Percentiles rank a stretch among this genome's conserved stretches.
phyloP scores from a whole-genome alignment of 208 protist species.

The Crithidia bombi region DNA sequence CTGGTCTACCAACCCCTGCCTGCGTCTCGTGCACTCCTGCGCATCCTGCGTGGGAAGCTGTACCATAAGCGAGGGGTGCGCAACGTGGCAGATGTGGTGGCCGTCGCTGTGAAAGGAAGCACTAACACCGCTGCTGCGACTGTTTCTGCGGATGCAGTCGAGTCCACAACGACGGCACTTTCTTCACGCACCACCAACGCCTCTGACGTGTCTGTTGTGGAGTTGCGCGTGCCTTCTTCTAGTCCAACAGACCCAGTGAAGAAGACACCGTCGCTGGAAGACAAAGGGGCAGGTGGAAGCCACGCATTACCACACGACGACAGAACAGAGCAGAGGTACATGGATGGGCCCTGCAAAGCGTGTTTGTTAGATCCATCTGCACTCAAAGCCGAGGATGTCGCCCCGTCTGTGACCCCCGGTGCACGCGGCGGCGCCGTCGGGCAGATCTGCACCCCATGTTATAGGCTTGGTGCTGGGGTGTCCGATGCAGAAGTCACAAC shows the following conservation, averaged over 20 bases:
- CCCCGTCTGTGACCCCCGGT: background rate
- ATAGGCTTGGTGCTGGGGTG: conserved; percentile 10
- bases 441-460: conserved; percentile 4
- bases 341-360: conserved; percentile 25
- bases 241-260: too few relatives aligned
- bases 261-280: background rate
- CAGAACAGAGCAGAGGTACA: background rate
- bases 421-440: background rate
- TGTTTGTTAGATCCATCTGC: conserved; percentile 29
- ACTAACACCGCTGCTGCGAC: too few relatives aligned
- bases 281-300: background rate
- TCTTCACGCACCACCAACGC: background rate
- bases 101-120: background rate
- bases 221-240: conserved; percentile 1
- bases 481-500: background rate
- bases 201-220: background rate
- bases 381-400: background rate
- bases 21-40: conserved; percentile 48
- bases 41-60: conserved; percentile 53
- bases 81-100: conserved; percentile 50
- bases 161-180: background rate
- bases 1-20: conserved; percentile 50
- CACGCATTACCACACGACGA: background rate
- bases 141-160: background rate
- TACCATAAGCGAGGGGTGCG: conserved; percentile 66